phyloP scores from a whole-genome alignment of 1,284 basidiomycete species.

The Veloboletus limbatus region DNA sequence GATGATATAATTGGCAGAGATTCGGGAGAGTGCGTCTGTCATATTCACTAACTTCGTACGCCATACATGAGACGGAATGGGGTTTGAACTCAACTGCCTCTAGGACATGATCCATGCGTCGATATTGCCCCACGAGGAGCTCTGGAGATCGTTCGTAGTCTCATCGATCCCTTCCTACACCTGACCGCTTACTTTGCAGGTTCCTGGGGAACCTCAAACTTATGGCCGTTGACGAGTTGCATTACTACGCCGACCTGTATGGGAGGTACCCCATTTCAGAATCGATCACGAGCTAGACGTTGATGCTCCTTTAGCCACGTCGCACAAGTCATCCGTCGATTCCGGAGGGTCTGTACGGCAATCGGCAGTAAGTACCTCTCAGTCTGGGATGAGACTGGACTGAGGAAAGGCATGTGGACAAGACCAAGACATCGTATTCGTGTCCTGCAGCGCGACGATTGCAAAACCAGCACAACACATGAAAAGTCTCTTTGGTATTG shows the following conservation, averaged over 20 bases:
- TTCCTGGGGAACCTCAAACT: slow-evolving; percentile 76
- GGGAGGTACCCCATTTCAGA: slow-evolving; percentile 51
- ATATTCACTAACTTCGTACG: slow-evolving; percentile 78
- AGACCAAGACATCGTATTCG: slow-evolving; percentile 66
- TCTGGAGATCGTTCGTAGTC: slow-evolving; percentile 67
- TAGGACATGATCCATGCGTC: slow-evolving; percentile 88
- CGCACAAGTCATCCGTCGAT: slow-evolving; percentile 72
- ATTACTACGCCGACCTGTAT: slow-evolving; percentile 73
- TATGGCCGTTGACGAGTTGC: slow-evolving; percentile 83
- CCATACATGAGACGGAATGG: not conserved
- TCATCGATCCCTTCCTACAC: not conserved
- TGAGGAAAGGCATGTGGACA: not conserved
- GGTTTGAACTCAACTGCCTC: slow-evolving; percentile 1
- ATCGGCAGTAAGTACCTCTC: slow-evolving; percentile 70
- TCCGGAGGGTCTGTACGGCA: slow-evolving; percentile 79
- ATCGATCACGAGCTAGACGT: not conserved
- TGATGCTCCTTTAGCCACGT: slow-evolving; percentile 56
- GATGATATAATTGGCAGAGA: slow-evolving; percentile 38
- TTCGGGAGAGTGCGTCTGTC: slow-evolving; percentile 64
- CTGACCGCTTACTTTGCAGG: slow-evolving; percentile 35
- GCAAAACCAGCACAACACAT: slow-evolving; percentile 78
- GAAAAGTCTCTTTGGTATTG: slow-evolving; percentile 70
- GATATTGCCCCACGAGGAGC: slow-evolving; percentile 81
- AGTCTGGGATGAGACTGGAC: not conserved
- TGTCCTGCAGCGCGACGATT: slow-evolving; percentile 91